Evolutionary conservation across 352 stramenopile species (phyloP).

Genomic region (Phytophthora rubi): DNA sequence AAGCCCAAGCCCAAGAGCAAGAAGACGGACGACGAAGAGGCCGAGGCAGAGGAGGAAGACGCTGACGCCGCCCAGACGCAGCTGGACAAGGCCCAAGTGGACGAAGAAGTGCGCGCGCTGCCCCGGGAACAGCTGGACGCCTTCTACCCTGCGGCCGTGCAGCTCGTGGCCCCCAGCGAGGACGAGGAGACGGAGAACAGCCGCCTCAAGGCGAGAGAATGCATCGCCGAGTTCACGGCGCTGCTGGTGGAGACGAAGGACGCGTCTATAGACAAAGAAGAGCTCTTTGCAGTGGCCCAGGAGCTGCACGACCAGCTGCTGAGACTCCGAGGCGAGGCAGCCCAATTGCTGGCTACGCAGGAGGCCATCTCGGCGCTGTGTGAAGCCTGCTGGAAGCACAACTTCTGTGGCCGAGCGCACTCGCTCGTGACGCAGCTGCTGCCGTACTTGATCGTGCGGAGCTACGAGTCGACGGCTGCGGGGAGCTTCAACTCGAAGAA

Average conservation of each 20-base stretch:
- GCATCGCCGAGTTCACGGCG: slow-evolving; percentile 58
- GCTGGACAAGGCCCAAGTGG: slow-evolving; percentile 27
- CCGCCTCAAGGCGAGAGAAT: slow-evolving; percentile 48
- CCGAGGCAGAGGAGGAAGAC: slow-evolving; percentile 6
- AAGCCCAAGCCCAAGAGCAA: slow-evolving; percentile 19
- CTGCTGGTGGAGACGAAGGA: slow-evolving; percentile 67
- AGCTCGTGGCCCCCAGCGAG: slow-evolving; percentile 36
- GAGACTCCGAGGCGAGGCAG: slow-evolving; percentile 50
- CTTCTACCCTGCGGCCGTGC: slow-evolving; percentile 58
- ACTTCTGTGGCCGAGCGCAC: slow-evolving; percentile 63
- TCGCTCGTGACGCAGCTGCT: slow-evolving; percentile 84
- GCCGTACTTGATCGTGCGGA: slow-evolving; percentile 84
- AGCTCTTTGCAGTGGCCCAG: slow-evolving; percentile 66
- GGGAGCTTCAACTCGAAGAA: slow-evolving; percentile 72
- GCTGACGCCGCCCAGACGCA: slow-evolving; percentile 8
- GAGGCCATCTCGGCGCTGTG: slow-evolving; percentile 78
- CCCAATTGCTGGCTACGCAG: slow-evolving; percentile 53
- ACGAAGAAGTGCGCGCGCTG: slow-evolving; percentile 67
- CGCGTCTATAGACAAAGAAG: slow-evolving; percentile 57
- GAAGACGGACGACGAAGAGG: slow-evolving; percentile 30
- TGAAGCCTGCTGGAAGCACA: slow-evolving; percentile 76
- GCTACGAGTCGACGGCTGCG: slow-evolving; percentile 63
- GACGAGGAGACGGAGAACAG: slow-evolving; percentile 33
- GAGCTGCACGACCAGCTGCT: slow-evolving; percentile 75
- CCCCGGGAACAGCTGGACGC: slow-evolving; percentile 47